These are phyloP conservation scores for Mayamaea pseudoterrestris DNA, from an alignment of 108 stramenopile species.

Conservation along the genomic window DNA sequence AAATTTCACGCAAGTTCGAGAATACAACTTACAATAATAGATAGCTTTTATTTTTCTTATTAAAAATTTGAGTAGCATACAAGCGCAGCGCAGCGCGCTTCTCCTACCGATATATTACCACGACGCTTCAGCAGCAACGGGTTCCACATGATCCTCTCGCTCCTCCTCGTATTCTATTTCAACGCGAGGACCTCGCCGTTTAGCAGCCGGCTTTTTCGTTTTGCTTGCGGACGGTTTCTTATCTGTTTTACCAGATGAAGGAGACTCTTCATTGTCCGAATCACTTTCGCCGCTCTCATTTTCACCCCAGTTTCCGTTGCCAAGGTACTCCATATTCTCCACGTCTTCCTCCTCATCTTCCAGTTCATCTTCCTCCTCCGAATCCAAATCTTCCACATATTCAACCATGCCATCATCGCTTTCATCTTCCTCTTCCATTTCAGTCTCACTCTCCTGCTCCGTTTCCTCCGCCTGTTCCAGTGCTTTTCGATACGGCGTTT, in stretches of 20 bases:
- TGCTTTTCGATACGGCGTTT: conserved; percentile 73
- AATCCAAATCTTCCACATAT: conserved; percentile 78
- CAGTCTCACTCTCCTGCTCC: conserved; percentile 60
- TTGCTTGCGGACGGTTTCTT: conserved; percentile 11
- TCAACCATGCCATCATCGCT: conserved; percentile 33
- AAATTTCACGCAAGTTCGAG: too few species aligned
- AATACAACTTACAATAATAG: too few species aligned
- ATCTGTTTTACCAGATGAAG: not conserved
- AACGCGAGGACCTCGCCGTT: conserved; percentile 42
- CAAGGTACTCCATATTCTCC: conserved; percentile 67
- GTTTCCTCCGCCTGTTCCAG: conserved; percentile 54
- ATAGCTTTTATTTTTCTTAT: too few species aligned
- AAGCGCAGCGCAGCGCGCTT: too few species aligned
- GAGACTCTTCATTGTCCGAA: conserved; percentile 21
- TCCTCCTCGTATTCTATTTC: conserved; percentile 86
- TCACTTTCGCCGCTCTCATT: conserved; percentile 28
- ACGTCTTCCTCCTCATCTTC: conserved; percentile 71
- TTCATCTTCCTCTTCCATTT: conserved; percentile 34
- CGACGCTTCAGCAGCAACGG: not conserved
- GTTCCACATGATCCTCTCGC: conserved; percentile 40
- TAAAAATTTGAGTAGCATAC: too few species aligned
- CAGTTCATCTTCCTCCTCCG: conserved; percentile 51
- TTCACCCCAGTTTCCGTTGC: conserved; percentile 46
- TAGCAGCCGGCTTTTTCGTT: conserved; percentile 19
- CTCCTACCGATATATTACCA: conserved; percentile 14